Evolutionary conservation across 129 eudicot species (phyloP).

Genomic region (Tagetes erecta): DNA sequence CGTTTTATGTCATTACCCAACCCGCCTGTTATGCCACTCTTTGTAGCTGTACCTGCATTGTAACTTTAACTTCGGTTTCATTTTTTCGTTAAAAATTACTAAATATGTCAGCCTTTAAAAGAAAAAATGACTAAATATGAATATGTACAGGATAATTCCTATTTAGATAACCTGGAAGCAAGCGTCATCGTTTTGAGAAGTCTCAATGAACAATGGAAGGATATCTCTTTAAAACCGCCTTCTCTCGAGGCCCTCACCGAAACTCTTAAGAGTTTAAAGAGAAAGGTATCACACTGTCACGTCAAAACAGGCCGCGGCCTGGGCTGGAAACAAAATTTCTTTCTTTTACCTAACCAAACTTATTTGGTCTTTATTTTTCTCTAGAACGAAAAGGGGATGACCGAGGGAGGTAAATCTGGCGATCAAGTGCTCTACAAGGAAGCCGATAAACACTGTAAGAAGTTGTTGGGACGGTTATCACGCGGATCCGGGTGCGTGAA

Average conservation of each 20-base stretch:
- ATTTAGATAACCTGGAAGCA: slow-evolving; percentile 63
- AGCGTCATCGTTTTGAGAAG: slow-evolving; percentile 60
- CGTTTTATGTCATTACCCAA: not conserved
- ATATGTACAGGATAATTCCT: slow-evolving; percentile 59
- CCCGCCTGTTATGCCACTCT: not conserved
- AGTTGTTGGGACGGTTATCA: slow-evolving; percentile 54
- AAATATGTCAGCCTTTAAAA: not conserved
- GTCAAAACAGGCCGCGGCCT: not conserved
- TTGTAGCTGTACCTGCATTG: not conserved
- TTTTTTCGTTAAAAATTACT: not conserved
- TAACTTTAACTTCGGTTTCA: not conserved
- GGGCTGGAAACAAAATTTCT: not conserved
- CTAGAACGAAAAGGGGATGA: slow-evolving; percentile 73
- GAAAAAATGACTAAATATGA: not conserved
- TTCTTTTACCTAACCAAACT: not conserved
- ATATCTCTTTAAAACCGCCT: slow-evolving; percentile 49
- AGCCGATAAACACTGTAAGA: slow-evolving; percentile 74
- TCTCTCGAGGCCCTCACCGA: slow-evolving; percentile 53
- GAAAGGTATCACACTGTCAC: slow-evolving; percentile 39
- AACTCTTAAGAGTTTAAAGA: slow-evolving; percentile 69
- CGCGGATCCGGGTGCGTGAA: slow-evolving; percentile 66
- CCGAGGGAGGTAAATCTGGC: slow-evolving; percentile 44
- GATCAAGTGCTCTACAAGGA: slow-evolving; percentile 51
- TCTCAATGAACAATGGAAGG: slow-evolving; percentile 70
- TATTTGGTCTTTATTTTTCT: not conserved